Conservation (phyloP, 495 filamentous ascomycete species). For the Stereocaulon alpinum region DNA sequence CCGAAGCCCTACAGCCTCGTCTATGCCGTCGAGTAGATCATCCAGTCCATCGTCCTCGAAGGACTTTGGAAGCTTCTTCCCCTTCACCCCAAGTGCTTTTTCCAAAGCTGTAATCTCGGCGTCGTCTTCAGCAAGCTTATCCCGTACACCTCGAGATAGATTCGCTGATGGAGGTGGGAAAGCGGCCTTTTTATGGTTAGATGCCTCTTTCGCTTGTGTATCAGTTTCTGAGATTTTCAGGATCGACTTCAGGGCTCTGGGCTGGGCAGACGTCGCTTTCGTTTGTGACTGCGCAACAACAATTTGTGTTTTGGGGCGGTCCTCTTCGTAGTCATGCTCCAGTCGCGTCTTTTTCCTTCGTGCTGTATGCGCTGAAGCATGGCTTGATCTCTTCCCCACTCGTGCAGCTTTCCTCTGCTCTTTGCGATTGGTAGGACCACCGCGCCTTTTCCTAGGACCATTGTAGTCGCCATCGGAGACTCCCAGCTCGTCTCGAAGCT, state of each 20-base stretch:
- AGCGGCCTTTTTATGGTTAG: slow-evolving; percentile 11
- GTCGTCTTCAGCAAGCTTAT: slow-evolving; percentile 64
- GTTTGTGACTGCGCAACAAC: slow-evolving; percentile 11
- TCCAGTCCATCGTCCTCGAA: slow-evolving; percentile 82
- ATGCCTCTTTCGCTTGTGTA: slow-evolving; percentile 10
- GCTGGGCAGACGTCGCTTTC: slow-evolving; percentile 21
- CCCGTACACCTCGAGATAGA: slow-evolving; percentile 49
- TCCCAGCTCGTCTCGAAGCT: slow-evolving; percentile 49
- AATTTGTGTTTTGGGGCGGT: not conserved
- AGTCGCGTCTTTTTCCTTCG: slow-evolving; percentile 10
- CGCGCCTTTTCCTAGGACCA: slow-evolving; percentile 32
- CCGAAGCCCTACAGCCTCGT: slow-evolving; percentile 33
- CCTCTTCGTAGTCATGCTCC: slow-evolving; percentile 24
- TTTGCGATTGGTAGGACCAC: slow-evolving; percentile 42
- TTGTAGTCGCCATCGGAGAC: slow-evolving; percentile 31
- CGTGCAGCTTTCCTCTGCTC: slow-evolving; percentile 51
- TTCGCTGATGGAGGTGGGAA: slow-evolving; percentile 24
- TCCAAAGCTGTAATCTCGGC: slow-evolving; percentile 81
- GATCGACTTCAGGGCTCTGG: slow-evolving; percentile 15
- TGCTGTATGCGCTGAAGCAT: slow-evolving; percentile 16
- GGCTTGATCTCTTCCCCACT: slow-evolving; percentile 41
- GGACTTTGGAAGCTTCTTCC: slow-evolving; percentile 57
- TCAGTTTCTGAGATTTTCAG: slow-evolving; percentile 23
- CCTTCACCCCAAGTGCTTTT: slow-evolving; percentile 77
- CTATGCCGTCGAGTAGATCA: slow-evolving; percentile 63